Evolutionary conservation across 495 filamentous ascomycete species (phyloP).

Genomic region (Neurospora sp.): DNA sequence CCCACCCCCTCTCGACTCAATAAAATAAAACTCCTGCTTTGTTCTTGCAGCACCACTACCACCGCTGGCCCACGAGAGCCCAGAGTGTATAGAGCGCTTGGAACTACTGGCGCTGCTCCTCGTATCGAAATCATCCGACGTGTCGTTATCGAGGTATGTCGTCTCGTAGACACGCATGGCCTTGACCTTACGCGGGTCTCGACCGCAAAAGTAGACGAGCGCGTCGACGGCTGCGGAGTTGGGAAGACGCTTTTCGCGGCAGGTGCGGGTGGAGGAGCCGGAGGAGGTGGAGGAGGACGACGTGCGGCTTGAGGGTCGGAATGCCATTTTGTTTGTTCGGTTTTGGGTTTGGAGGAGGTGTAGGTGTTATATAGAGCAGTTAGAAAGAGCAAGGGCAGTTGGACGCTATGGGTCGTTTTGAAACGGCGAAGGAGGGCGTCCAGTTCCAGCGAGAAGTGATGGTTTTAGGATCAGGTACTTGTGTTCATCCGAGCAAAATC

Average conservation of each 20-base stretch:
- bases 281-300: slow-evolving; percentile 6
- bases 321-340: neutral
- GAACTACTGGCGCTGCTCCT: slow-evolving; percentile 4
- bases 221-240: slow-evolving; percentile 13
- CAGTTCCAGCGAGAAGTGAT: neutral
- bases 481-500: neutral
- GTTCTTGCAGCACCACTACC: neutral
- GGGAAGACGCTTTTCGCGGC: slow-evolving; percentile 8
- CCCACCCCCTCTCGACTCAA: slow-evolving; percentile 3
- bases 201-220: slow-evolving; percentile 16
- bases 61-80: slow-evolving; percentile 7
- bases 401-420: neutral
- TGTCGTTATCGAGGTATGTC: slow-evolving; percentile 1
- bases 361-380: neutral
- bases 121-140: slow-evolving; percentile 8
- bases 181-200: slow-evolving; percentile 16
- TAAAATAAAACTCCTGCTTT: slow-evolving; percentile 9
- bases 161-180: slow-evolving; percentile 16
- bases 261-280: slow-evolving; percentile 6
- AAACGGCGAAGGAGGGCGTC: neutral
- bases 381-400: neutral
- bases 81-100: neutral
- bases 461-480: neutral
- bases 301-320: slow-evolving; percentile 1
- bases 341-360: neutral